Evolutionary conservation across 192 early-diverging fungal genomes (phyloP).

Genomic region (Entophlyctis luteolus): DNA sequence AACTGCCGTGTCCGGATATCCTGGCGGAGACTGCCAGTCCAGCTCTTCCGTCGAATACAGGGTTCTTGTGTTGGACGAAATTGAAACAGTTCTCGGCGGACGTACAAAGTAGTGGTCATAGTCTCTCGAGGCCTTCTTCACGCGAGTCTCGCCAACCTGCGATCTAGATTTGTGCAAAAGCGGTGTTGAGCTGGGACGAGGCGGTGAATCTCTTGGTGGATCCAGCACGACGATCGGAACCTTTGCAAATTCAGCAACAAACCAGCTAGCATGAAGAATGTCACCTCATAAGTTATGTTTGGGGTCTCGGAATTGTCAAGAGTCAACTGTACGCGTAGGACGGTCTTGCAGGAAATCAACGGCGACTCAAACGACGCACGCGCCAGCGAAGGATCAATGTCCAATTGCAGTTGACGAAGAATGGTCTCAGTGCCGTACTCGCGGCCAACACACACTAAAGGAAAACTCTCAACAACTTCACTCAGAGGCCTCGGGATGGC

Average conservation of each 20-base stretch:
- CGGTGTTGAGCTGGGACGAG: not conserved
- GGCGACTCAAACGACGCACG: not conserved
- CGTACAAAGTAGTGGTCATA: not conserved
- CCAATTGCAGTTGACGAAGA: not conserved
- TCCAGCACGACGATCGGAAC: not conserved
- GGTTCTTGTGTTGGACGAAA: not conserved
- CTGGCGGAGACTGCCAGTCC: too few relatives aligned
- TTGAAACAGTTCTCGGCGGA: not conserved
- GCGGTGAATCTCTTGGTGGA: not conserved
- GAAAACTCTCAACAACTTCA: not conserved
- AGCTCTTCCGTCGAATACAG: too few relatives aligned
- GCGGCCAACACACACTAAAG: not conserved
- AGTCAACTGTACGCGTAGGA: conserved; percentile 5
- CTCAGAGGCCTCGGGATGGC: not conserved
- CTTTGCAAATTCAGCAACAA: not conserved
- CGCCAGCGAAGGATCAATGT: conserved; percentile 11
- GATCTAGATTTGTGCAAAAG: not conserved
- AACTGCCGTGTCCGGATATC: too few relatives aligned
- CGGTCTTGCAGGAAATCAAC: conserved; percentile 4
- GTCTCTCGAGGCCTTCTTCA: not conserved
- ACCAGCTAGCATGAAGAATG: not conserved
- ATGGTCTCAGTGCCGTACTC: not conserved
- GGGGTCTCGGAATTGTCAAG: conserved; percentile 18
- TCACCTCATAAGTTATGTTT: conserved; percentile 13
- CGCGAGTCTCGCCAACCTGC: not conserved